These are phyloP conservation scores for Leishmania major DNA, from an alignment of 208 protist genomes.

Conservation along the genomic window DNA sequence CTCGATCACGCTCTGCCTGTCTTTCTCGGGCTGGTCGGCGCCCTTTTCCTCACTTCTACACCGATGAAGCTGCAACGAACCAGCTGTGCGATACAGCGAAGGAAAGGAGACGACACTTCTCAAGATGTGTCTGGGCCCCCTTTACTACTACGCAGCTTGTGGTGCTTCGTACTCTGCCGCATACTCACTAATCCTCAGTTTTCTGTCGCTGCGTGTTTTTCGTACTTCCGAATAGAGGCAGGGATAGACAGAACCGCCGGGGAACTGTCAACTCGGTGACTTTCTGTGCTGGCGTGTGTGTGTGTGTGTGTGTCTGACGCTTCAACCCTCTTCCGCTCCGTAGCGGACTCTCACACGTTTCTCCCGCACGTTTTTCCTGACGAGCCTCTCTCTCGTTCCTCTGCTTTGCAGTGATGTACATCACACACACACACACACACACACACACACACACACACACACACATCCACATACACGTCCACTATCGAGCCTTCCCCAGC, in stretches of 20 bases:
- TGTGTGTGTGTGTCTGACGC: background rate
- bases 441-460: background rate
- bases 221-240: background rate
- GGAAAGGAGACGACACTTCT: background rate
- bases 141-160: background rate
- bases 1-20: background rate
- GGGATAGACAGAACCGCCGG: background rate
- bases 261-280: background rate
- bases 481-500: background rate
- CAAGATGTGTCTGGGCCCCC: background rate
- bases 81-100: background rate
- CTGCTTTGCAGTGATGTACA: background rate
- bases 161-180: background rate
- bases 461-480: background rate
- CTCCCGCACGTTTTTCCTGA: background rate
- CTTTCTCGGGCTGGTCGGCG: background rate
- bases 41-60: background rate
- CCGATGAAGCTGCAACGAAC: background rate
- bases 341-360: background rate
- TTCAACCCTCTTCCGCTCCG: background rate
- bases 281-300: background rate
- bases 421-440: background rate
- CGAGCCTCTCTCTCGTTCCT: background rate
- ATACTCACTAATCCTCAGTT: background rate
- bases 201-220: background rate